A percentile compares a stretch with the other conserved stretches of the same genome.
phyloP scores from a whole-genome alignment of 768 basidiomycete species.

The Lactarius vividus region DNA sequence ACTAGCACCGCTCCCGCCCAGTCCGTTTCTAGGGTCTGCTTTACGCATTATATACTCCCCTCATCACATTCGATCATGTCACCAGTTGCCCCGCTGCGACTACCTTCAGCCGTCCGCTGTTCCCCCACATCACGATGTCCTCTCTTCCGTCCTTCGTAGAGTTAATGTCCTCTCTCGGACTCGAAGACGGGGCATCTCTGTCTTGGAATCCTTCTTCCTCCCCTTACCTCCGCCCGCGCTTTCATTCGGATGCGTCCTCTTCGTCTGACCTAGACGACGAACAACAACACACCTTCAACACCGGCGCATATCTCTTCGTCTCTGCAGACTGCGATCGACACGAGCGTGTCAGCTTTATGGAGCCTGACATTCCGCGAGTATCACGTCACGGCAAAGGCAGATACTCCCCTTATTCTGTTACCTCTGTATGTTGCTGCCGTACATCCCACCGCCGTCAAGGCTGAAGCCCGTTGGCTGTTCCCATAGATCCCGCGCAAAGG shows the following conservation, averaged over 20 bases:
- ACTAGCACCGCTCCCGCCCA: constrained; percentile 25
- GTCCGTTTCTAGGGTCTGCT: constrained; percentile 26
- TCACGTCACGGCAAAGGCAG: constrained; percentile 29
- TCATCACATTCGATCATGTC: constrained; percentile 5
- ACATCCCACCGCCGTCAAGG: neutral
- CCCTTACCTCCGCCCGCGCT: constrained; percentile 32
- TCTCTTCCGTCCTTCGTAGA: constrained; percentile 84
- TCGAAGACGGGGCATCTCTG: constrained; percentile 46
- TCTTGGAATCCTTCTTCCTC: constrained; percentile 24
- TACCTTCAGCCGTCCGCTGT: constrained; percentile 28
- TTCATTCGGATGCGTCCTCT: constrained; percentile 45
- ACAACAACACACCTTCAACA: neutral
- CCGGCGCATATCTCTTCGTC: constrained; percentile 32
- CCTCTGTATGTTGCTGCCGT: constrained; percentile 31
- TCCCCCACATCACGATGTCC: constrained; percentile 45
- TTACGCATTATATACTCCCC: constrained; percentile 25
- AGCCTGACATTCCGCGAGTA: constrained; percentile 30
- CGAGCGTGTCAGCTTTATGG: constrained; percentile 28
- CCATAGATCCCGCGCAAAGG: constrained; percentile 32
- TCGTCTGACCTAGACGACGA: constrained; percentile 33
- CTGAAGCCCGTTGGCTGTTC: neutral
- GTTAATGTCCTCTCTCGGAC: constrained; percentile 80
- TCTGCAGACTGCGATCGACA: constrained; percentile 29
- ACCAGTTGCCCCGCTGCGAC: constrained; percentile 26
- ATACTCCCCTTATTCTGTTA: constrained; percentile 36